Percentiles rank a stretch among this genome's conserved stretches.
These are phyloP conservation scores for Oidium heveae DNA, from an alignment of 2,329 filamentous ascomycete species.

Conservation along the genomic window DNA sequence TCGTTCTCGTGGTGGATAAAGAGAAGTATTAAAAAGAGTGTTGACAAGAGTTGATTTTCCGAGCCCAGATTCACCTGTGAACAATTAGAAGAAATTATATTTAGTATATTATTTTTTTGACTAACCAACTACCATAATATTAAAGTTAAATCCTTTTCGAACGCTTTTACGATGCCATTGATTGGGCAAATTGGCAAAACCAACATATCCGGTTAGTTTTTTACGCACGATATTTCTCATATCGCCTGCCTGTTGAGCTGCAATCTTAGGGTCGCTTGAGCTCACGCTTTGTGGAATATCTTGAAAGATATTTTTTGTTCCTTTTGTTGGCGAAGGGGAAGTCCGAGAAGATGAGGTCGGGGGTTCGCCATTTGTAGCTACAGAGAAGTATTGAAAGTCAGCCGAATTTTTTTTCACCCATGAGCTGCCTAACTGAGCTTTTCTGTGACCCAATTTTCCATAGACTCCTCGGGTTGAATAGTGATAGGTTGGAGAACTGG, in stretches of 20 bases:
- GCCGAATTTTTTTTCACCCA: slow-evolving; percentile 12
- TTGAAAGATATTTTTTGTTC: slow-evolving; percentile 10
- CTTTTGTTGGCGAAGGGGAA: slow-evolving; percentile 11
- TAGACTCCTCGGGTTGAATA: background rate
- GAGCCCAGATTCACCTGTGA: slow-evolving; percentile 81
- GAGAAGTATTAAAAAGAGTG: slow-evolving; percentile 96
- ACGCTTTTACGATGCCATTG: slow-evolving; percentile 99
- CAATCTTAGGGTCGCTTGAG: slow-evolving; percentile 14
- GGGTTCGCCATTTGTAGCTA: slow-evolving; percentile 14
- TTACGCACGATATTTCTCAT: slow-evolving; percentile 73
- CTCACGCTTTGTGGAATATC: slow-evolving; percentile 14
- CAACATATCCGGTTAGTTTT: slow-evolving; percentile 95
- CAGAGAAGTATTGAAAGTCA: slow-evolving; percentile 14
- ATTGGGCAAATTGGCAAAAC: slow-evolving; percentile 95
- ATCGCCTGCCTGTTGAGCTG: slow-evolving; percentile 15
- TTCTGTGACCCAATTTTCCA: background rate
- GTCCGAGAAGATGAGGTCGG: slow-evolving; percentile 11
- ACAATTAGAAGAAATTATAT: slow-evolving; percentile 4
- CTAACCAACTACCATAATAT: slow-evolving; percentile 99
- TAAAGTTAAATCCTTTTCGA: slow-evolving; percentile 99
- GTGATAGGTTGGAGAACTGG: background rate
- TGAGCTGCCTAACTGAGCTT: slow-evolving; percentile 3
- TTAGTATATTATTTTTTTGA: no score
- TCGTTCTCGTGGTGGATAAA: slow-evolving; percentile 96
- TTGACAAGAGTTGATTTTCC: slow-evolving; percentile 98